Conservation (phyloP, 2,329 filamentous ascomycete genomes). For the Monilinia vaccinii-corymbosi region DNA sequence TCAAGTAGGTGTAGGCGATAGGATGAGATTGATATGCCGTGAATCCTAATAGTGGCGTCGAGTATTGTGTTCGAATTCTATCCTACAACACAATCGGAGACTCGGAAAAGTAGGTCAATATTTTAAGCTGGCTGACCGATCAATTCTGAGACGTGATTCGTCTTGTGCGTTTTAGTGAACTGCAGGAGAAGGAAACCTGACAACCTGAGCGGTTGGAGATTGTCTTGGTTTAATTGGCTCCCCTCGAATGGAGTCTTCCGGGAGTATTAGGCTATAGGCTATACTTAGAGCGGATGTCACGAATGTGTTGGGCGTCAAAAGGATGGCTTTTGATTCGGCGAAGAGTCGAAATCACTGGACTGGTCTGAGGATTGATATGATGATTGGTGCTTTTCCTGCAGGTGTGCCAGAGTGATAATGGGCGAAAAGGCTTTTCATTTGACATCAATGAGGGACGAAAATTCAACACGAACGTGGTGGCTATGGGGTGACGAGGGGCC, state of each 20-base stretch:
- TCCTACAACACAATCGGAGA: background rate
- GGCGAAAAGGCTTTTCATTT: slow-evolving; percentile 2
- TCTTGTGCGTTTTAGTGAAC: slow-evolving; percentile 15
- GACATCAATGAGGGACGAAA: background rate
- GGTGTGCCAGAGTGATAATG: background rate
- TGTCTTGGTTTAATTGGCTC: slow-evolving; percentile 15
- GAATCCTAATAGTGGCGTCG: background rate
- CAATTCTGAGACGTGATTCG: slow-evolving; percentile 20
- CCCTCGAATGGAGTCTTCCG: background rate
- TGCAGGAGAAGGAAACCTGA: slow-evolving; percentile 15
- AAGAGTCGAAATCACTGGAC: background rate
- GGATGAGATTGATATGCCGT: background rate
- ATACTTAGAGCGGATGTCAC: slow-evolving; percentile 23
- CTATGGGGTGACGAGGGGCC: background rate
- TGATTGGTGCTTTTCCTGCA: slow-evolving; percentile 2
- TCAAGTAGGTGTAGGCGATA: background rate
- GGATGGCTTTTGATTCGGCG: slow-evolving; percentile 3
- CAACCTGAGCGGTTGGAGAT: slow-evolving; percentile 16
- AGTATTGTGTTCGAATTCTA: background rate
- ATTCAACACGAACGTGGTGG: background rate
- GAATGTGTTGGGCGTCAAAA: slow-evolving; percentile 12
- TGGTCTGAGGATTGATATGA: background rate
- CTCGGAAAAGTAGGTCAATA: background rate
- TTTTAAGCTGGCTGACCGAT: background rate
- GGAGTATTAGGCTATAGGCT: slow-evolving; percentile 13